These are phyloP conservation scores for Irpex lacteus DNA, from an alignment of 1,284 basidiomycete genomes.

Conservation along the genomic window DNA sequence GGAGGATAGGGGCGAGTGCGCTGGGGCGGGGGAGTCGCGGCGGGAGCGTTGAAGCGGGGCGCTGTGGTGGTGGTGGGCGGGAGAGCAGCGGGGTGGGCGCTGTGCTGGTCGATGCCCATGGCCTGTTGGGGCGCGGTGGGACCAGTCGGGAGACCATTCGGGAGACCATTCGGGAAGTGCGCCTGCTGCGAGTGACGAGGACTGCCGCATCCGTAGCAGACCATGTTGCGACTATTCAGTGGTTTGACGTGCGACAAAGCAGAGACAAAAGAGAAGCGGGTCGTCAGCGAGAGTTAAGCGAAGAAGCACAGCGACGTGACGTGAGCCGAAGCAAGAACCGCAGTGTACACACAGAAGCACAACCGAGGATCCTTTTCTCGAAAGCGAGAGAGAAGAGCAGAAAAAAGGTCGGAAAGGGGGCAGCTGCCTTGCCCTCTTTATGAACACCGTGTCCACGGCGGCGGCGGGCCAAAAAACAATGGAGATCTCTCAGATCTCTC, in stretches of 20 bases:
- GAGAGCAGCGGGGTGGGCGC: constrained; percentile 7
- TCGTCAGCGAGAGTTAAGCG: constrained; percentile 18
- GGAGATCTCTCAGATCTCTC: too few relatives aligned
- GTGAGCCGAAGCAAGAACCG: background rate
- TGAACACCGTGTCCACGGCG: background rate
- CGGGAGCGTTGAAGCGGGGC: constrained; percentile 1
- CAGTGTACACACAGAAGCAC: background rate
- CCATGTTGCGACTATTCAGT: constrained; percentile 59
- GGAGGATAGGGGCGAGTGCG: constrained; percentile 9
- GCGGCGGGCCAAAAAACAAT: background rate
- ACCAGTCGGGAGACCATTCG: too few relatives aligned
- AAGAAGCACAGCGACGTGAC: background rate
- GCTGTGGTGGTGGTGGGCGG: constrained; percentile 1
- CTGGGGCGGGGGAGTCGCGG: background rate
- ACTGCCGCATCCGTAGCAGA: constrained; percentile 72
- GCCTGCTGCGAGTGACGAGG: constrained; percentile 40
- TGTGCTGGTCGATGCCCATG: too few relatives aligned
- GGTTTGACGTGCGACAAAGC: constrained; percentile 19
- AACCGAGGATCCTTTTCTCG: background rate
- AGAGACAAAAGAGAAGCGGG: constrained; percentile 34
- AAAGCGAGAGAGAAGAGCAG: background rate
- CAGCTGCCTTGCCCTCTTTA: background rate
- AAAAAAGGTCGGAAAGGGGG: background rate
- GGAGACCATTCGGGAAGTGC: background rate
- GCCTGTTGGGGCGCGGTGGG: constrained; percentile 1